Conservation (phyloP, 805 yeast genomes). For the Candida nonsorbophila region DNA sequence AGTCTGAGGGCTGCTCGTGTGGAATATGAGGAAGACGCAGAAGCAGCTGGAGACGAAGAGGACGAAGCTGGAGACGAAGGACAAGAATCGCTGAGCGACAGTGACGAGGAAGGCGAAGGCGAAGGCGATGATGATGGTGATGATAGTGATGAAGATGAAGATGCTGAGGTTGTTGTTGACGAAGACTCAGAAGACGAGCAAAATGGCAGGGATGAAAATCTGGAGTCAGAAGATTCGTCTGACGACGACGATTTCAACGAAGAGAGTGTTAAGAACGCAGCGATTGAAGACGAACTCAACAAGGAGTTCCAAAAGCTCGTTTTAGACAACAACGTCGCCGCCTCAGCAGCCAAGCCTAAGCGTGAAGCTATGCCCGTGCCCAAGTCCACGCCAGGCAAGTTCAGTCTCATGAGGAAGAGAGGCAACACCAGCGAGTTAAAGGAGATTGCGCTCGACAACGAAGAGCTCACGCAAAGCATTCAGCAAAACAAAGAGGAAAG, state of each 20-base stretch:
- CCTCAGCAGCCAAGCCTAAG: not conserved
- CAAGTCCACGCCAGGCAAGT: conserved; percentile 1
- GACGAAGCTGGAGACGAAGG: conserved; percentile 8
- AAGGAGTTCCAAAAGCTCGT: conserved; percentile 50
- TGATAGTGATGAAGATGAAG: conserved; percentile 12
- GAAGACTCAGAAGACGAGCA: conserved; percentile 11
- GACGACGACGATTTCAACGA: conserved; percentile 20
- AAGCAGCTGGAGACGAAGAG: conserved; percentile 11
- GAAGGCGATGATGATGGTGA: conserved; percentile 12
- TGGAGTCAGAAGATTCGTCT: conserved; percentile 16
- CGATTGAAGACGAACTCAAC: conserved; percentile 15
- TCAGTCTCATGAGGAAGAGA: conserved; percentile 5
- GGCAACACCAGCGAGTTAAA: conserved; percentile 4
- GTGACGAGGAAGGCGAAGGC: conserved; percentile 11
- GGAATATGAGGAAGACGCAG: conserved; percentile 7
- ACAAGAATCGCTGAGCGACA: conserved; percentile 4
- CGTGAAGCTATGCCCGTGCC: not conserved
- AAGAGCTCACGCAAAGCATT: conserved; percentile 49
- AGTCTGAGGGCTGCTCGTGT: conserved; percentile 7
- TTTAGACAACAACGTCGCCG: conserved; percentile 40
- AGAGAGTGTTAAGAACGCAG: conserved; percentile 12
- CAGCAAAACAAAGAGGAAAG: conserved; percentile 46
- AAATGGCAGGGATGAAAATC: conserved; percentile 8
- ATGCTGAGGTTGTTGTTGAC: conserved; percentile 9
- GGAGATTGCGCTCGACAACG: conserved; percentile 22